phyloP scores from a whole-genome alignment of 192 early-diverging fungal species.

The Coemansia aciculifera region DNA sequence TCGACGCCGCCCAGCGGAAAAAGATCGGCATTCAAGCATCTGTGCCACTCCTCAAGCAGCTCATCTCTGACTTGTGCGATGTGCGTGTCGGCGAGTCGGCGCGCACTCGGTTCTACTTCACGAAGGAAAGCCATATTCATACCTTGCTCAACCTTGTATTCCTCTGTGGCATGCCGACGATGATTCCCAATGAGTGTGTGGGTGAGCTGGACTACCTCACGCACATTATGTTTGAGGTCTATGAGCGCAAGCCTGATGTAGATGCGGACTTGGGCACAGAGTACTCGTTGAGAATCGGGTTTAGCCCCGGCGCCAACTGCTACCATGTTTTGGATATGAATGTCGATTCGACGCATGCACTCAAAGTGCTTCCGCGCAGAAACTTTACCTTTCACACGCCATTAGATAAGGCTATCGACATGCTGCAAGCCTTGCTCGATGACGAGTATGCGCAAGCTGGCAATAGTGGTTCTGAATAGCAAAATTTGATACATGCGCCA shows the following conservation, averaged over 20 bases:
- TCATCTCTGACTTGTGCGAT: constrained; percentile 68
- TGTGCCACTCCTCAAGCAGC: constrained; percentile 73
- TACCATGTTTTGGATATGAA: constrained; percentile 87
- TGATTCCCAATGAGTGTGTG: constrained; percentile 62
- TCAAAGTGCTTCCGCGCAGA: constrained; percentile 82
- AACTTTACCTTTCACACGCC: constrained; percentile 86
- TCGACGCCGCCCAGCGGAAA: constrained; percentile 76
- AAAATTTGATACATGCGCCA: background rate
- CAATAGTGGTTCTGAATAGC: background rate
- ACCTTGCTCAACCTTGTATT: constrained; percentile 90
- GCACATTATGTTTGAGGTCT: constrained; percentile 96
- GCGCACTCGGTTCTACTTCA: constrained; percentile 87
- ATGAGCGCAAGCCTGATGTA: constrained; percentile 71
- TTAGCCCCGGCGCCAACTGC: constrained; percentile 89
- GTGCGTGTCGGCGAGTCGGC: constrained; percentile 17
- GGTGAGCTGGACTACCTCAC: constrained; percentile 95
- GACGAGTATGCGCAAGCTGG: constrained; percentile 18
- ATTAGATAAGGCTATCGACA: constrained; percentile 67
- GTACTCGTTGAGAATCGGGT: constrained; percentile 86
- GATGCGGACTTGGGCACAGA: constrained; percentile 60
- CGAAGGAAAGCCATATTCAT: constrained; percentile 93
- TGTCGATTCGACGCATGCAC: constrained; percentile 76
- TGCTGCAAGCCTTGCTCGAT: constrained; percentile 59
- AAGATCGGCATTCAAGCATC: constrained; percentile 83
- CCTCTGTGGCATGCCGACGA: constrained; percentile 78